phyloP scores from a whole-genome alignment of 2,329 filamentous ascomycete species.

The Atkinsonella texensis region DNA sequence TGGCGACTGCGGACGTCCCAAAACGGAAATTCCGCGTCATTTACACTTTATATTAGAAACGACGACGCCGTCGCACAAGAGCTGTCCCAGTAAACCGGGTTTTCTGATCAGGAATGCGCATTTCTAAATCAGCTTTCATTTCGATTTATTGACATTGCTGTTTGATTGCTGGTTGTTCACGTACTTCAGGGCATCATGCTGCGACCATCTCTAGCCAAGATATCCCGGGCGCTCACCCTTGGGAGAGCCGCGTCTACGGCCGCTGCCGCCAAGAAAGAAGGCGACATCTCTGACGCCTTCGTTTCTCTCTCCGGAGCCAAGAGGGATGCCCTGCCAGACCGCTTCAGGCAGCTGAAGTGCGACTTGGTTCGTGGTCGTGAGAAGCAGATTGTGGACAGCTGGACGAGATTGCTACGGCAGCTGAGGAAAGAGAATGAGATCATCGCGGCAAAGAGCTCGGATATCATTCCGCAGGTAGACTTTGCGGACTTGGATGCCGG shows the following conservation, averaged over 20 bases:
- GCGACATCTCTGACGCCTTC: constrained; percentile 52
- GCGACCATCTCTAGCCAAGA: constrained; percentile 6
- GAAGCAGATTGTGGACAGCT: constrained; percentile 32
- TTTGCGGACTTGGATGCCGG: constrained; percentile 32
- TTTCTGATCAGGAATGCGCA: too few species aligned
- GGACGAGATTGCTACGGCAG: constrained; percentile 33
- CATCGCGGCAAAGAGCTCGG: constrained; percentile 31
- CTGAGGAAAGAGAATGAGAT: constrained; percentile 35
- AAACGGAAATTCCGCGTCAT: too few species aligned
- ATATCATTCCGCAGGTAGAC: constrained; percentile 40
- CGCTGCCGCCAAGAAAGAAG: constrained; percentile 35
- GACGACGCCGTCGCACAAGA: too few species aligned
- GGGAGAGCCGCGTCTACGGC: constrained; percentile 2
- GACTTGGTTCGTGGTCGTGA: constrained; percentile 38
- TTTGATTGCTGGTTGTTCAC: too few species aligned
- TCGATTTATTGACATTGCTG: too few species aligned
- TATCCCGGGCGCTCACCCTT: constrained; percentile 5
- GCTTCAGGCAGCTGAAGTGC: constrained; percentile 45
- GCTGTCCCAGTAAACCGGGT: too few species aligned
- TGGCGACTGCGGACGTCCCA: too few species aligned
- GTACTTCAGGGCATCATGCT: constrained; percentile 4
- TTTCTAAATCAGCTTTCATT: too few species aligned
- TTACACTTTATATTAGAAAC: too few species aligned
- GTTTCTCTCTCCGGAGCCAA: constrained; percentile 41
- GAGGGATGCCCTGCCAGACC: constrained; percentile 35